phyloP scores from a whole-genome alignment of 371 early-diverging fungal species.

The Mortierella sp. region DNA sequence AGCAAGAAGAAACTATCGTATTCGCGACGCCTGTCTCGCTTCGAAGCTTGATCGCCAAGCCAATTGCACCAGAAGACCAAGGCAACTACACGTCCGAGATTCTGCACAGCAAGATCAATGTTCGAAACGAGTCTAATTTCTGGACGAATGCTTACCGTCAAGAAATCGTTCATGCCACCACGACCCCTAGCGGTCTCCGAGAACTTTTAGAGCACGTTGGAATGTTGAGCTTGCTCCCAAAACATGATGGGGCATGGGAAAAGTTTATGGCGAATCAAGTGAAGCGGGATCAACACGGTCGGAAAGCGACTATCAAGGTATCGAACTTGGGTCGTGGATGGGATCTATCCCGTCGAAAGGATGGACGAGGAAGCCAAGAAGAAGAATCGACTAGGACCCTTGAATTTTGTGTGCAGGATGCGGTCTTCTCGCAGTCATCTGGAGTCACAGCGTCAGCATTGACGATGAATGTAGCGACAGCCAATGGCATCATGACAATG shows the following conservation, averaged over 20 bases:
- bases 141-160: constrained; percentile 25
- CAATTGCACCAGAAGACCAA: constrained; percentile 27
- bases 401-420: constrained; percentile 19
- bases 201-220: constrained; percentile 44
- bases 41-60: constrained; percentile 17
- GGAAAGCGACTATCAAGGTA: constrained; percentile 39
- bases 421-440: constrained; percentile 38
- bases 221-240: constrained; percentile 30
- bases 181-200: constrained; percentile 23
- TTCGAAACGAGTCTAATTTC: constrained; percentile 17
- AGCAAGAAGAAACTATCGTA: constrained; percentile 14
- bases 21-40: constrained; percentile 44
- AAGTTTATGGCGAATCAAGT: constrained; percentile 31
- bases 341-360: neutral
- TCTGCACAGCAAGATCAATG: constrained; percentile 22
- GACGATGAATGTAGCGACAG: constrained; percentile 40
- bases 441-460: constrained; percentile 39
- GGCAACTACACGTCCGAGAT: constrained; percentile 47
- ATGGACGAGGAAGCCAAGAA: neutral
- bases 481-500: constrained; percentile 21
- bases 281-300: constrained; percentile 43
- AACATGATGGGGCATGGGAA: constrained; percentile 41
- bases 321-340: constrained; percentile 42
- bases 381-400: neutral
- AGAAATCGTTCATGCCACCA: constrained; percentile 16